A percentile compares a stretch with the other conserved stretches of the same genome.
Evolutionary conservation across 805 yeast genomes (phyloP).

Genomic region (Candida manassasensis): DNA sequence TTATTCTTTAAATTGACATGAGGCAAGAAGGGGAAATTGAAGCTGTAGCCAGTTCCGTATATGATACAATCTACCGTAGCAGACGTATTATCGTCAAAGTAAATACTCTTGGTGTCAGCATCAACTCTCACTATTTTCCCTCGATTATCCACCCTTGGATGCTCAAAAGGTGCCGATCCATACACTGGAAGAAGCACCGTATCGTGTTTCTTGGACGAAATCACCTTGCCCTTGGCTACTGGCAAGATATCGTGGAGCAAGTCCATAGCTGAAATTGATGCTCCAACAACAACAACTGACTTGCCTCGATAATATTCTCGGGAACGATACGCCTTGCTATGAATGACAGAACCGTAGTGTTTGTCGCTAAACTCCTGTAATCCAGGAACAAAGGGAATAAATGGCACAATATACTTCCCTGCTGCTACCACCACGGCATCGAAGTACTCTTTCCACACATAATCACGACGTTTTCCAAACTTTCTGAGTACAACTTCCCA

Average conservation of each 20-base stretch:
- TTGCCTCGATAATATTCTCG: constrained; percentile 28
- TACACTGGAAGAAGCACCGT: constrained; percentile 5
- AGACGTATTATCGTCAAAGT: constrained; percentile 21
- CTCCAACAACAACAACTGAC: constrained; percentile 31
- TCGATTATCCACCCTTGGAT: constrained; percentile 8
- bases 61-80: constrained; percentile 23
- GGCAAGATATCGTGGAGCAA: constrained; percentile 17
- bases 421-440: constrained; percentile 43
- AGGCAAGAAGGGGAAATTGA: constrained; percentile 28
- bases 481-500: constrained; percentile 20
- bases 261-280: constrained; percentile 74
- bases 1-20: constrained; percentile 24
- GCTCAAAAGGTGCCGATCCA: constrained; percentile 11
- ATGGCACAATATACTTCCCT: constrained; percentile 47
- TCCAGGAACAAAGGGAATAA: constrained; percentile 41
- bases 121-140: constrained; percentile 11
- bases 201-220: constrained; percentile 8
- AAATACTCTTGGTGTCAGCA: constrained; percentile 15
- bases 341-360: constrained; percentile 29
- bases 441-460: constrained; percentile 27
- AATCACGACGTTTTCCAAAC: constrained; percentile 17
- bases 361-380: constrained; percentile 27
- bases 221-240: constrained; percentile 12
- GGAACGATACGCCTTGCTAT: constrained; percentile 40
- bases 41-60: constrained; percentile 36